A percentile compares a stretch with the other conserved stretches of the same genome.
These are phyloP conservation scores for Albophoma yamanashiensis DNA, from an alignment of 2,329 filamentous ascomycete species.

Conservation along the genomic window DNA sequence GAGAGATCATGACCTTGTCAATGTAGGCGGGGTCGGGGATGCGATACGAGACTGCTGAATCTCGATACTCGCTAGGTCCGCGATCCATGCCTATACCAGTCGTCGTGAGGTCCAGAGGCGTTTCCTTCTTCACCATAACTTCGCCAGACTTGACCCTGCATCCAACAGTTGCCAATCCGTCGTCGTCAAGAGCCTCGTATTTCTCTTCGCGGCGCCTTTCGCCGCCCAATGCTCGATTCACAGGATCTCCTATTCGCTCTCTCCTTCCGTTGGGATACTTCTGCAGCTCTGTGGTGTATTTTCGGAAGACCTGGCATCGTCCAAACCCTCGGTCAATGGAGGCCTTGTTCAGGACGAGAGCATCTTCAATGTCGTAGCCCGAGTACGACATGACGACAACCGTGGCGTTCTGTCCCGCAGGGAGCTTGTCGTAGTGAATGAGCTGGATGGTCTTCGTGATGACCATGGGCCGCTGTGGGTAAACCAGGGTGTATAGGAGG, in stretches of 20 bases:
- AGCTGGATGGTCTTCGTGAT: conserved; percentile 95
- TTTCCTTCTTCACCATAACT: conserved; percentile 83
- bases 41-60: conserved; percentile 67
- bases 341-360: conserved; percentile 90
- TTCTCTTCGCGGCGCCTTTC: conserved; percentile 52
- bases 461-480: conserved; percentile 95
- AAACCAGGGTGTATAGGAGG: conserved; percentile 90
- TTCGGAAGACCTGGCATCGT: conserved; percentile 95
- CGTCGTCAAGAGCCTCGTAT: conserved; percentile 65
- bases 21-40: conserved; percentile 80
- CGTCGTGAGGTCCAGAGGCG: conserved; percentile 66
- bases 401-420: conserved; percentile 91
- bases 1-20: conserved; percentile 91
- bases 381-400: conserved; percentile 99
- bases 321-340: conserved; percentile 93
- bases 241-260: conserved; percentile 53
- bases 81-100: conserved; percentile 60
- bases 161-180: conserved; percentile 83
- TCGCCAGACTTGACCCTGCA: conserved; percentile 68
- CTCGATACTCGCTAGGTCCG: conserved; percentile 51
- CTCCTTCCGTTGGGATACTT: conserved; percentile 74
- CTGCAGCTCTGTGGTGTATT: conserved; percentile 77
- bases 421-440: conserved; percentile 93
- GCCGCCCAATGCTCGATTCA: conserved; percentile 44
- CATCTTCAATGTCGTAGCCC: conserved; percentile 98